phyloP scores from a whole-genome alignment of 805 yeast genomes.

The Candida sithepensis region DNA sequence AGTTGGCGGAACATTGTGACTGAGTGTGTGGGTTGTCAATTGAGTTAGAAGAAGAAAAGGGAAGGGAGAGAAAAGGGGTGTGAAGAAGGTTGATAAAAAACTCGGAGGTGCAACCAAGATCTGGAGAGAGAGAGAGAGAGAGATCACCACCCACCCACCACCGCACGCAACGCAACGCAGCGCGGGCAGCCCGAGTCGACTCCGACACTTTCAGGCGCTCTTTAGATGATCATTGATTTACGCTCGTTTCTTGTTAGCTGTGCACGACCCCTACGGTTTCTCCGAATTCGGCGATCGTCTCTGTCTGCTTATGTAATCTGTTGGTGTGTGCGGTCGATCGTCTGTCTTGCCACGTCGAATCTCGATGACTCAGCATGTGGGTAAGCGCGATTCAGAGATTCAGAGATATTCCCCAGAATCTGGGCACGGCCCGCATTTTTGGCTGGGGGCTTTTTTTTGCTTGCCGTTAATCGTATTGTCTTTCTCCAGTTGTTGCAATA shows the following conservation, averaged over 20 bases:
- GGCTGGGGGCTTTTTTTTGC: too few species aligned
- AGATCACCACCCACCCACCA: background rate
- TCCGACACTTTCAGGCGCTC: background rate
- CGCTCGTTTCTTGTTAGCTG: background rate
- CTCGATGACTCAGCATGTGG: too few species aligned
- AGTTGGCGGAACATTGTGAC: conserved; percentile 24
- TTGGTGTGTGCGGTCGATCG: background rate
- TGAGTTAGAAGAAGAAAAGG: background rate
- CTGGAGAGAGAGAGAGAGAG: too few species aligned
- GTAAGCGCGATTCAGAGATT: too few species aligned
- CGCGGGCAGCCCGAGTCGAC: conserved; percentile 1
- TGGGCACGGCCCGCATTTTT: too few species aligned
- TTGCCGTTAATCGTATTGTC: too few species aligned
- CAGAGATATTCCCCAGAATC: too few species aligned
- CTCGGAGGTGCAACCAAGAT: too few species aligned
- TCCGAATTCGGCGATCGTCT: background rate
- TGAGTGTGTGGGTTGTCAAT: background rate
- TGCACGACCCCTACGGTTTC: too few species aligned
- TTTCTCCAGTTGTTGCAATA: too few species aligned
- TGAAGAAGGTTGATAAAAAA: too few species aligned
- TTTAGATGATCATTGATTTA: background rate
- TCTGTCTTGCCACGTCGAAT: background rate
- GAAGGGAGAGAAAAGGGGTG: too few species aligned
- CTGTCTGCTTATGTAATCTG: background rate
- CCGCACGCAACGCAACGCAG: background rate